Percentiles rank a stretch among this genome's conserved stretches.
Conservation (phyloP, 805 yeast species). For the Saturnispora bothae region DNA sequence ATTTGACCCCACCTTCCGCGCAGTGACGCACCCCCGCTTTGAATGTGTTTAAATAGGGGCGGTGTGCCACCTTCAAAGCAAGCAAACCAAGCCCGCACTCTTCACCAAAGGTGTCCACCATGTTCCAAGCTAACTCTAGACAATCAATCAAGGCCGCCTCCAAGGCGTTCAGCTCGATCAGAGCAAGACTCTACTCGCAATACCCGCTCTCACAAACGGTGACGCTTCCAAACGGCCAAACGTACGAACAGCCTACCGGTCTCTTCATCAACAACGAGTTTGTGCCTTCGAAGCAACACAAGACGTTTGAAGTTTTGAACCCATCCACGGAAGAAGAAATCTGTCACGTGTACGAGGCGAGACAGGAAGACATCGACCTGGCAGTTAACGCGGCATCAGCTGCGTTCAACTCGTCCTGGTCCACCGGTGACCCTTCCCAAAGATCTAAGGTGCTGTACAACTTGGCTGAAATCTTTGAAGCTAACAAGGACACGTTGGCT, state of each 20-base stretch:
- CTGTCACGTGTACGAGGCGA: slow-evolving; percentile 63
- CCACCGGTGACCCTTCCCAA: slow-evolving; percentile 52
- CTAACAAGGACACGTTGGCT: slow-evolving; percentile 61
- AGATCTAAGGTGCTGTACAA: slow-evolving; percentile 56
- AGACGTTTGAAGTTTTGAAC: slow-evolving; percentile 52
- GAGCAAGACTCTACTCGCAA: slow-evolving; percentile 14
- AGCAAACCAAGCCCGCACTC: no score
- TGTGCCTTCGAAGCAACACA: slow-evolving; percentile 42
- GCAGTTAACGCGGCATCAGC: slow-evolving; percentile 80
- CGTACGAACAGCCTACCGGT: slow-evolving; percentile 38
- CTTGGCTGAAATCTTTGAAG: slow-evolving; percentile 71
- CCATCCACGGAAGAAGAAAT: slow-evolving; percentile 67
- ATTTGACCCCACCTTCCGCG: not conserved
- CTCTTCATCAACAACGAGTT: slow-evolving; percentile 56
- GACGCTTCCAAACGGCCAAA: slow-evolving; percentile 27
- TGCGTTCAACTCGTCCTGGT: slow-evolving; percentile 67
- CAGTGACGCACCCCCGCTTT: not conserved
- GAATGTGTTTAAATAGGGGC: not conserved
- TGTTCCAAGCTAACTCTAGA: slow-evolving; percentile 3
- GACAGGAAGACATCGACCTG: slow-evolving; percentile 64
- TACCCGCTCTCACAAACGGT: slow-evolving; percentile 21
- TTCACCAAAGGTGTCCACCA: no score
- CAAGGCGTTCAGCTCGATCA: slow-evolving; percentile 1
- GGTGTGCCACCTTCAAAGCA: no score
- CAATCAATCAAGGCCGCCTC: not conserved